Evolutionary conservation across 805 yeast genomes (phyloP).

Genomic region (Ogataea minuta): DNA sequence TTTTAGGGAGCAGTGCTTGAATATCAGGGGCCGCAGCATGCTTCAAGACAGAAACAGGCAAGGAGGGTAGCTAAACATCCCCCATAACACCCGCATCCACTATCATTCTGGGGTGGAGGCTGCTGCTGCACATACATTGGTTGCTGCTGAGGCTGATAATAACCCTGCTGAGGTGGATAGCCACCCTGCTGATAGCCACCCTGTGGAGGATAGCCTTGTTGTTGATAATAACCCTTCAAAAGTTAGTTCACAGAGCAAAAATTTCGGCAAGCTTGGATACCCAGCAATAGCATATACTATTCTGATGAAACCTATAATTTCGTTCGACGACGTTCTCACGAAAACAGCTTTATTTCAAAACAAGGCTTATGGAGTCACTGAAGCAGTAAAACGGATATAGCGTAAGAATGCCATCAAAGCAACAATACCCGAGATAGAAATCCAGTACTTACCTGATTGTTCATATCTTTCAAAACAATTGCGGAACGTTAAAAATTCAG

Average conservation of each 20-base stretch:
- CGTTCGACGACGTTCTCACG: no score
- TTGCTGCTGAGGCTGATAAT: conserved; percentile 25
- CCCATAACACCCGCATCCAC: conserved; percentile 23
- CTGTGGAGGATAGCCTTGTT: conserved; percentile 15
- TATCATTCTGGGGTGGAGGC: conserved; percentile 14
- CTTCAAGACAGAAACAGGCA: conserved; percentile 24
- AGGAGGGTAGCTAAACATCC: conserved; percentile 21
- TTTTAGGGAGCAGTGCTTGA: neutral
- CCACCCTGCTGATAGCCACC: conserved; percentile 17
- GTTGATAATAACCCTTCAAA: conserved; percentile 24
- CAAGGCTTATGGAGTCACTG: no score
- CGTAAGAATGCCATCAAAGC: no score
- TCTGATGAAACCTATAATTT: no score
- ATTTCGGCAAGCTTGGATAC: neutral
- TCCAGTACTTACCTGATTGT: conserved; percentile 4
- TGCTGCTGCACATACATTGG: conserved; percentile 28
- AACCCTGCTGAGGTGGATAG: conserved; percentile 12
- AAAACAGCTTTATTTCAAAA: no score
- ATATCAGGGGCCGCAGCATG: conserved; percentile 12
- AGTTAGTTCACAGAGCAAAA: conserved; percentile 1
- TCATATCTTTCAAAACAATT: neutral
- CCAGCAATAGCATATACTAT: neutral
- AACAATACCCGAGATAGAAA: no score
- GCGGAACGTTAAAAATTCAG: no score
- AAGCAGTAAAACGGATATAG: no score